Base-by-base conservation (phyloP, 2,329 filamentous ascomycete genomes). In the Apiospora koreana region DNA sequence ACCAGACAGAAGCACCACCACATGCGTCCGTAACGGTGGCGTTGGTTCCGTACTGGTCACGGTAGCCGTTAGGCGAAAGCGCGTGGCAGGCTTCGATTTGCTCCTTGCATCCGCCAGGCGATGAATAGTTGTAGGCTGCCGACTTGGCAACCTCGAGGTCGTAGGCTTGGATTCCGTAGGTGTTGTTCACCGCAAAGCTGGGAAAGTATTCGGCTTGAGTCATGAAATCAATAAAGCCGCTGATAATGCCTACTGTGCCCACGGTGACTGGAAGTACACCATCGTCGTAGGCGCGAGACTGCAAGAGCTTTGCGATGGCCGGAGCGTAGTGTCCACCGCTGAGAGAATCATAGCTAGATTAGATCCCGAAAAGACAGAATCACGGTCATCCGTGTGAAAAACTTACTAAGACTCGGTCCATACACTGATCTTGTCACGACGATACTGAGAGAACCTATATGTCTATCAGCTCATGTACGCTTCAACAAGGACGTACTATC, bases 141-240 rank as follows among this genome's bases (percentile, higher is more conserved):
- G 43, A 38, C 4, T 46, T 62, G 18, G 68, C 70, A 6, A 65
- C 31, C 31, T 58, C 70, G 50, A 31, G 50, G 21, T 75, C 74
- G 72, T 93, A 86, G 2, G 86, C 83, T 72, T 87, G 76, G 71
- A 92, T 85, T 9, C 86, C 88, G 76, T 93, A 94, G 0, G 90
- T 89, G 77, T 93, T 93, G 76, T 89, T 88, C 70, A 84, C 83
- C 16, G 88, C 87, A 77, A 91, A 91, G 8, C 79, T 76, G 1
- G 88, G 85, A 73, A 88, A 89, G 73, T 81, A 87, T 2, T 87
- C 86, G 2, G 83, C 82, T 79, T 94, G 90, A 1, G 89, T 84
- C 35, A 89, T 78, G 74, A 87, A 84, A 75, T 94, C 93, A 45
- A 94, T 83, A 72, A 91, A 88, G 16, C 91, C 92, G 77, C 94